phyloP scores from a whole-genome alignment of 371 early-diverging fungal species.

The Conidiobolus incongruus region DNA sequence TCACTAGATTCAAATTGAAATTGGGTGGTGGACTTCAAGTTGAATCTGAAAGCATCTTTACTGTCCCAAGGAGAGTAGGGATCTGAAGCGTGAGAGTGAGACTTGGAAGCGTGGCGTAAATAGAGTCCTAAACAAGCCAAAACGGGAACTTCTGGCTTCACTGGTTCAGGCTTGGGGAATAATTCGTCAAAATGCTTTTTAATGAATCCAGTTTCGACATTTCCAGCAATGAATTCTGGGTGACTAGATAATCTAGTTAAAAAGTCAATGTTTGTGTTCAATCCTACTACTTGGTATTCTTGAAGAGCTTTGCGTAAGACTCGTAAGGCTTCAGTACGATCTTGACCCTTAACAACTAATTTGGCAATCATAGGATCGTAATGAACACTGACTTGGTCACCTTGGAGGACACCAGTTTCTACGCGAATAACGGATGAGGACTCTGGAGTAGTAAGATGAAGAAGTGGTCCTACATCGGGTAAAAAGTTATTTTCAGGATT shows the following conservation, averaged over 20 bases:
- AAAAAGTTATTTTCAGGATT: slow-evolving; percentile 76
- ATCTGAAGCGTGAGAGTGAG: neutral
- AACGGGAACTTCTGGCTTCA: too few relatives aligned
- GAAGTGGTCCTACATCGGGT: slow-evolving; percentile 81
- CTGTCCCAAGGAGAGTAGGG: neutral
- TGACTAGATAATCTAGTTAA: slow-evolving; percentile 52
- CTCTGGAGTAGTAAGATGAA: slow-evolving; percentile 44
- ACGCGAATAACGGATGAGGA: slow-evolving; percentile 39
- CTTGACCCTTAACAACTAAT: slow-evolving; percentile 64
- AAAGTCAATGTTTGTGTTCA: slow-evolving; percentile 83
- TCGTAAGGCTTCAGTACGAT: slow-evolving; percentile 67
- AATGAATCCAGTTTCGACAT: slow-evolving; percentile 90
- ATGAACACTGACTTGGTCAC: slow-evolving; percentile 77
- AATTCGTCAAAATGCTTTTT: slow-evolving; percentile 9
- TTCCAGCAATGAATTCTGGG: slow-evolving; percentile 63
- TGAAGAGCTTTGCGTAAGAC: slow-evolving; percentile 55
- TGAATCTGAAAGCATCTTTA: neutral
- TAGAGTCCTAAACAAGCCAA: too few relatives aligned
- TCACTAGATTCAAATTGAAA: too few relatives aligned
- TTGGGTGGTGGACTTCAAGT: neutral
- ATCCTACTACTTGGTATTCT: slow-evolving; percentile 64
- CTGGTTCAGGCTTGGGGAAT: neutral
- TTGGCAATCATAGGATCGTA: slow-evolving; percentile 98
- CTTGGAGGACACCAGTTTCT: slow-evolving; percentile 83
- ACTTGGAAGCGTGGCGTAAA: too few relatives aligned